Evolutionary conservation across 768 basidiomycete species (phyloP).

Genomic region (Collybiopsis confluens): DNA sequence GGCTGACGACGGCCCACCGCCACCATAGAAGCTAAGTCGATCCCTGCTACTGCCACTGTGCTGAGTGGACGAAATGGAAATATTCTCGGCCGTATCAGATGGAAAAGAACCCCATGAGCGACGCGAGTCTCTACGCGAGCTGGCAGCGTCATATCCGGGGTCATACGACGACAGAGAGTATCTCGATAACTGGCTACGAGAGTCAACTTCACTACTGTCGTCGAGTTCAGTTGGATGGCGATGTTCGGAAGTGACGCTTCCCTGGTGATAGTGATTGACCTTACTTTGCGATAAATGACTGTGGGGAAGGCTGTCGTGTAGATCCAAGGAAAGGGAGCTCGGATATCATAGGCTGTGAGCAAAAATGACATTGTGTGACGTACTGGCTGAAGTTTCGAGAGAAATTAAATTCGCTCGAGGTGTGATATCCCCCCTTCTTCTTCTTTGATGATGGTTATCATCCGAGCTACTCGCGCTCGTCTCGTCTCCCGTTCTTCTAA

Average conservation of each 20-base stretch:
- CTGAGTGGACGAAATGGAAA: no score
- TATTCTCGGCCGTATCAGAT: neutral
- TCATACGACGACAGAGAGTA: neutral
- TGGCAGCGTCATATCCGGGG: slow-evolving; percentile 3
- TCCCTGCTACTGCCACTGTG: no score
- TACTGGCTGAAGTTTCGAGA: neutral
- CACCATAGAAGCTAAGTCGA: neutral
- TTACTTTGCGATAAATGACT: slow-evolving; percentile 5
- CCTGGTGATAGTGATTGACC: slow-evolving; percentile 1
- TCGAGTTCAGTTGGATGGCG: neutral
- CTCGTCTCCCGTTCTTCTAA: neutral
- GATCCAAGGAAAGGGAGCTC: neutral
- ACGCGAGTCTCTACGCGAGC: neutral
- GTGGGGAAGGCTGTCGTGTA: neutral
- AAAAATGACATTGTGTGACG: neutral
- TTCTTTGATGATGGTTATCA: neutral
- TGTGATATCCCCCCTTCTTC: neutral
- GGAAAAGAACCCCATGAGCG: neutral
- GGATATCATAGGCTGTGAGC: neutral
- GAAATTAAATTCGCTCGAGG: slow-evolving; percentile 1
- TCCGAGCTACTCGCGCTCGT: slow-evolving; percentile 2
- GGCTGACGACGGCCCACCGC: neutral
- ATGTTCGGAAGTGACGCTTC: neutral
- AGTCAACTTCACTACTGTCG: neutral
- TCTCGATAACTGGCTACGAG: neutral